These are phyloP conservation scores for Daedaleopsis sinensis DNA, from an alignment of 768 basidiomycete species.

Conservation along the genomic window DNA sequence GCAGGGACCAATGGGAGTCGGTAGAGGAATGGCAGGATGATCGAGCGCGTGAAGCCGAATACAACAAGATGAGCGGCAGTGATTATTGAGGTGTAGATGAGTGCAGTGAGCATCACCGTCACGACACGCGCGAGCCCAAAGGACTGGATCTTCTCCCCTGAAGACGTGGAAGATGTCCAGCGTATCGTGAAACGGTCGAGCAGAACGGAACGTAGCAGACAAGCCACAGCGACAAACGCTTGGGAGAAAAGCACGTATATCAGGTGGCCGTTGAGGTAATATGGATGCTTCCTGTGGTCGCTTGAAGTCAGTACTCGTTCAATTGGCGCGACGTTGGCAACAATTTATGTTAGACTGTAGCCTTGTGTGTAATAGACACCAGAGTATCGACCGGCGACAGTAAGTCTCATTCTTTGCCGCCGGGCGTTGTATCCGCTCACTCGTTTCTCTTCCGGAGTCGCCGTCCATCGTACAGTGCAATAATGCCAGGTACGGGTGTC, in stretches of 20 bases:
- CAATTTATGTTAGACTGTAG: too few species aligned
- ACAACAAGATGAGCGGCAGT: constrained; percentile 46
- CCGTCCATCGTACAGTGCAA: too few species aligned
- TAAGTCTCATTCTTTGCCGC: too few species aligned
- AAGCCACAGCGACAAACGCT: constrained; percentile 46
- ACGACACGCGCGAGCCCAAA: constrained; percentile 24
- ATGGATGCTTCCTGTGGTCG: constrained; percentile 64
- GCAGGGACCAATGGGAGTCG: constrained; percentile 53
- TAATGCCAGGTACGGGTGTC: too few species aligned
- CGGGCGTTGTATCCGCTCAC: too few species aligned
- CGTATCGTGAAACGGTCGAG: constrained; percentile 55
- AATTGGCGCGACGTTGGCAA: too few species aligned
- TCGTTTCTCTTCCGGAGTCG: too few species aligned
- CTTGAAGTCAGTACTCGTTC: constrained; percentile 4
- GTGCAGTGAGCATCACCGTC: constrained; percentile 14
- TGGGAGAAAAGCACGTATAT: constrained; percentile 64
- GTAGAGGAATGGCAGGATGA: constrained; percentile 55
- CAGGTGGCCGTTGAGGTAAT: constrained; percentile 70
- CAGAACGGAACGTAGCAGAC: constrained; percentile 59
- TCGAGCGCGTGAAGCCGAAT: constrained; percentile 50
- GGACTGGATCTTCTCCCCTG: constrained; percentile 8
- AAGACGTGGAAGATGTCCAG: constrained; percentile 26
- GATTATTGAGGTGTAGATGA: constrained; percentile 30
- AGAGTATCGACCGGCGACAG: too few species aligned
- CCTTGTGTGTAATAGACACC: too few species aligned